These are phyloP conservation scores for Tremella yokohamensis DNA, from an alignment of 768 basidiomycete genomes.

Conservation along the genomic window DNA sequence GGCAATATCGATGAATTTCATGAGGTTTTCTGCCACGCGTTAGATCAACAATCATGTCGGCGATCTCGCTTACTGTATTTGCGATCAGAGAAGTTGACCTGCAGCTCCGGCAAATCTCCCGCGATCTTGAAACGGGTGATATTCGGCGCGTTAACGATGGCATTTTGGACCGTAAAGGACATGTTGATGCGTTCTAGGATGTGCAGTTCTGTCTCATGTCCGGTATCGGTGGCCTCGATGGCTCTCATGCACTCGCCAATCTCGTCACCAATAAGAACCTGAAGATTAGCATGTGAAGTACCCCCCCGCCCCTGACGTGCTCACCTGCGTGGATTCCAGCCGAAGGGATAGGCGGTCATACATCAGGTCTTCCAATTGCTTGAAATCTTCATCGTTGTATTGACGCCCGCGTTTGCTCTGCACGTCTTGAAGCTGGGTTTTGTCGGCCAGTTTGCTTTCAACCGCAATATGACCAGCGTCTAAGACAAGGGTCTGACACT, in stretches of 20 bases:
- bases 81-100: constrained; percentile 63
- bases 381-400: constrained; percentile 83
- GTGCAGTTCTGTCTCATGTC: constrained; percentile 62
- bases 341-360: constrained; percentile 84
- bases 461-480: constrained; percentile 97
- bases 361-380: constrained; percentile 82
- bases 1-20: constrained; percentile 85
- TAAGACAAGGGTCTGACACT: constrained; percentile 80
- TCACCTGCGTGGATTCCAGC: constrained; percentile 84
- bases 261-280: constrained; percentile 87
- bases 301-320: constrained; percentile 13
- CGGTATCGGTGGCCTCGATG: constrained; percentile 58
- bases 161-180: constrained; percentile 81
- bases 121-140: constrained; percentile 85
- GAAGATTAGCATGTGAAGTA: constrained; percentile 3
- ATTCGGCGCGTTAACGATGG: constrained; percentile 77
- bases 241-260: constrained; percentile 77
- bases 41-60: background rate
- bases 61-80: constrained; percentile 48
- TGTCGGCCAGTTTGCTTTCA: constrained; percentile 81
- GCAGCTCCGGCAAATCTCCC: constrained; percentile 78
- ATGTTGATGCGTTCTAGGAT: constrained; percentile 89
- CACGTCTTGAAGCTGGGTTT: constrained; percentile 70
- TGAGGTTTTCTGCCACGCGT: constrained; percentile 68
- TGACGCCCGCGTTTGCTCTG: constrained; percentile 76